Evolutionary conservation across 176 grass and related monocot species (phyloP).

Genomic region (Oryza longistaminata): DNA sequence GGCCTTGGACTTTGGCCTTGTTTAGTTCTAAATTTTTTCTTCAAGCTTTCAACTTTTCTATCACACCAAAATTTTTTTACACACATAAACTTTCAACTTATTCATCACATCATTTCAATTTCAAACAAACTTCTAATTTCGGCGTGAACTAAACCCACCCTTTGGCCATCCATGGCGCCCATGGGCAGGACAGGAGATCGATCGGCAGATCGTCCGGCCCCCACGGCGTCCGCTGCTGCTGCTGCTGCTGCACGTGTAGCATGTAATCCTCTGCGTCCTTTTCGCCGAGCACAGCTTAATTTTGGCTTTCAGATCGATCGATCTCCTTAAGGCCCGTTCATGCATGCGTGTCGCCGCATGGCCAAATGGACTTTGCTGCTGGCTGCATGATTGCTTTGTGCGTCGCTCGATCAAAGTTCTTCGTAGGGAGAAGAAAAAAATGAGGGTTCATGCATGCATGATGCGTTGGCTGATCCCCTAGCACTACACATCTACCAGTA

Average conservation of each 20-base stretch:
- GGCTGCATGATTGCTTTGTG: background rate
- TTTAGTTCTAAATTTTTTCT: no score
- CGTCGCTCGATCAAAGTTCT: background rate
- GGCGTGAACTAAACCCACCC: no score
- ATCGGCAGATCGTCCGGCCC: background rate
- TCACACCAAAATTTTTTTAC: no score
- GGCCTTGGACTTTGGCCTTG: no score
- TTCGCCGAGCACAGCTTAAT: background rate
- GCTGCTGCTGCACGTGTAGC: background rate
- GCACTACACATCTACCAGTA: slow-evolving; percentile 15
- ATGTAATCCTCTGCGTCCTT: background rate
- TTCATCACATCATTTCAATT: no score
- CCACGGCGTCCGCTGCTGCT: background rate
- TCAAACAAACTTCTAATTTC: no score
- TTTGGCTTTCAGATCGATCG: background rate
- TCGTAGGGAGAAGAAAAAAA: background rate
- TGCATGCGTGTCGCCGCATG: background rate
- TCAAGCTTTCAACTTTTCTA: no score
- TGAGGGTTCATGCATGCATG: background rate
- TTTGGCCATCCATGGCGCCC: no score
- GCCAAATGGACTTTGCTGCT: background rate
- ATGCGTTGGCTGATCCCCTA: background rate
- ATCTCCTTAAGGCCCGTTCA: no score
- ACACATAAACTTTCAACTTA: no score
- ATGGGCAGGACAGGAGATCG: background rate